Base-by-base conservation (phyloP, 1,139 yeast genomes). In the Maudiozyma humilis region DNA sequence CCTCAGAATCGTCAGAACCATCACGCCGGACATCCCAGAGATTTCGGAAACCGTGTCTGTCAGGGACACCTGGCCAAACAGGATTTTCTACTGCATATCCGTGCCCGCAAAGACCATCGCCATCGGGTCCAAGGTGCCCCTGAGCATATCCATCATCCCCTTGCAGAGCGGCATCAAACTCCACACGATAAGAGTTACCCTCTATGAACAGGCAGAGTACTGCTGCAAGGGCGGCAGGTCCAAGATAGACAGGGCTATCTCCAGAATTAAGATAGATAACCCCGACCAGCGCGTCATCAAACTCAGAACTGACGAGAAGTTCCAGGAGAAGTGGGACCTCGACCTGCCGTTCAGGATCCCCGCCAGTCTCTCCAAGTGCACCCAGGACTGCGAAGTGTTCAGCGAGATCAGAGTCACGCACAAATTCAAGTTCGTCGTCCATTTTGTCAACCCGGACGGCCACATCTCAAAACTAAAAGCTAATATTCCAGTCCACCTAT, bases 41-140 rank as follows among this genome's bases (percentile, higher is more conserved):
- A 70, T 89, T 37, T 75, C 93, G 0, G 97, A 91, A 64, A 87
- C 97, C 0, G 85, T 88, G 52, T 87, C 95, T 0, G 95, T 91
- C 17, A 96, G 87, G 59, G 91, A 91, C 61, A 82, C 91, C 0
- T 93, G 99, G 99, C 97, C 98, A 2, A 70, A 78, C 40, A 91
- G 93, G 62, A 86, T 91, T 39, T 97, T 91, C 57, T 91, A 91
- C 63, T 77, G 91, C 1, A 76, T 91, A 44, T 83, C 85, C 47
- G 80, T 87, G 10, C 96, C 97, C 0, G 73, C 91, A 14, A 82
- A 85, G 59, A 95, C 97, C 0, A 76, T 87, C 32, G 95, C 97
- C 0, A 79, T 91, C 35, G 98, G 99, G 1, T 80, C 95, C 0
- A 68, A 77, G 0, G 72, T 85, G 2, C 84, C 87, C 1, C 72